These are phyloP conservation scores for Cystobasidium sp. DNA, from an alignment of 1,284 basidiomycete species.

Conservation along the genomic window DNA sequence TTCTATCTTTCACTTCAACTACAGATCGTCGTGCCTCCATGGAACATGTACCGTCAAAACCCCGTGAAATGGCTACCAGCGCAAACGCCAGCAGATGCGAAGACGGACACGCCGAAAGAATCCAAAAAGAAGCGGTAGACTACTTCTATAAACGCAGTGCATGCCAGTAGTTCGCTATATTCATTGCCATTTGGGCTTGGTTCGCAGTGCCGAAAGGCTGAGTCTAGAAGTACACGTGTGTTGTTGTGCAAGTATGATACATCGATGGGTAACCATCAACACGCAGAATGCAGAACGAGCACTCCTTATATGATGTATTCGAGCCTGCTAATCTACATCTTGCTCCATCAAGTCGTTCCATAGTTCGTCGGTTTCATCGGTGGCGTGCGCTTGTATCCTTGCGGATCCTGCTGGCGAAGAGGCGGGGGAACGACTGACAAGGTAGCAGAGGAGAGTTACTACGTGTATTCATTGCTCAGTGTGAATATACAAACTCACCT, in stretches of 20 bases:
- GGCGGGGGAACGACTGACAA: not conserved
- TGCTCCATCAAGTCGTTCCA: not conserved
- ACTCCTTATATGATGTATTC: too few species aligned
- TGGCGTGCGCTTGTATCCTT: not conserved
- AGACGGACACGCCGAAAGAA: slow-evolving; percentile 13
- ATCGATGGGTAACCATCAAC: too few species aligned
- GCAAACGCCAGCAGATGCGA: slow-evolving; percentile 31
- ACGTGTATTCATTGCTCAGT: too few species aligned
- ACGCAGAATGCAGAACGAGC: too few species aligned
- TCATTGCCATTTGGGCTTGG: too few species aligned
- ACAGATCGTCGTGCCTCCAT: slow-evolving; percentile 46
- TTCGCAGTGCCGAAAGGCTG: too few species aligned
- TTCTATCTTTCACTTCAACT: not conserved
- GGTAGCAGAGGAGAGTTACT: not conserved
- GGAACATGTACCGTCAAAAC: slow-evolving; percentile 45
- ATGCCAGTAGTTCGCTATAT: too few species aligned
- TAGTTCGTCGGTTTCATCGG: slow-evolving; percentile 1
- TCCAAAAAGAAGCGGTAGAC: slow-evolving; percentile 21
- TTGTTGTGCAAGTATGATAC: not conserved
- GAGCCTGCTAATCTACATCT: too few species aligned
- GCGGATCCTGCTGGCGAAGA: not conserved
- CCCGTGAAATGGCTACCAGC: slow-evolving; percentile 46
- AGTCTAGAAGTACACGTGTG: not conserved
- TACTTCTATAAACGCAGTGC: not conserved
- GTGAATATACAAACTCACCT: too few species aligned